A percentile compares a stretch with the other conserved stretches of the same genome.
phyloP scores from a whole-genome alignment of 352 stramenopile species.

The Phytophthora litchii region DNA sequence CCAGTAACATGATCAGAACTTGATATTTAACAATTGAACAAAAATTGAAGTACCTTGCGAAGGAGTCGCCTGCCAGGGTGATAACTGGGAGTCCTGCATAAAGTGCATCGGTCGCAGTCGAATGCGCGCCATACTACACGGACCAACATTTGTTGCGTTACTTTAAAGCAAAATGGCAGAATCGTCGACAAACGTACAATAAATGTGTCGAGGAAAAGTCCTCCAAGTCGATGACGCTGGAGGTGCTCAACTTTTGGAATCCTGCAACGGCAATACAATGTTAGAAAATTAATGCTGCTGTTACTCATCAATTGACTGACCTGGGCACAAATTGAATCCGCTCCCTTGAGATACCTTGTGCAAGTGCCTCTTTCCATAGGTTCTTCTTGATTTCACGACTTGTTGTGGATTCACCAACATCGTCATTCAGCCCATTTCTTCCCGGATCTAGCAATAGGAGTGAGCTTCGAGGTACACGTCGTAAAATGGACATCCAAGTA shows the following conservation, averaged over 20 bases:
- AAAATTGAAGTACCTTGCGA: conserved; percentile 44
- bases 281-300: background rate
- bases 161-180: background rate
- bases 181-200: conserved; percentile 42
- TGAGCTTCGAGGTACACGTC: conserved; percentile 54
- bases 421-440: conserved; percentile 2
- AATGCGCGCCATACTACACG: conserved; percentile 91
- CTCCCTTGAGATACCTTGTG: conserved; percentile 48
- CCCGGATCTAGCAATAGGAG: conserved; percentile 64
- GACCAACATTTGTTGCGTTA: background rate
- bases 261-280: conserved; percentile 20
- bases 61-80: conserved; percentile 73
- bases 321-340: conserved; percentile 66
- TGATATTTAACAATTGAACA: background rate
- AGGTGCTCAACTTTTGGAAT: conserved; percentile 84
- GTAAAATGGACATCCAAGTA: conserved; percentile 77
- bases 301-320: conserved; percentile 18
- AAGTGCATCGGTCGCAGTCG: conserved; percentile 90
- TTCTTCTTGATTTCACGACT: conserved; percentile 51
- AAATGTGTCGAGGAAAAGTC: conserved; percentile 93
- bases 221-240: conserved; percentile 59
- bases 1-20: background rate
- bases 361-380: conserved; percentile 51
- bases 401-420: conserved; percentile 33
- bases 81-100: conserved; percentile 88